phyloP scores from a whole-genome alignment of 106 monocot genomes.

The Amphibolis antarctica region DNA sequence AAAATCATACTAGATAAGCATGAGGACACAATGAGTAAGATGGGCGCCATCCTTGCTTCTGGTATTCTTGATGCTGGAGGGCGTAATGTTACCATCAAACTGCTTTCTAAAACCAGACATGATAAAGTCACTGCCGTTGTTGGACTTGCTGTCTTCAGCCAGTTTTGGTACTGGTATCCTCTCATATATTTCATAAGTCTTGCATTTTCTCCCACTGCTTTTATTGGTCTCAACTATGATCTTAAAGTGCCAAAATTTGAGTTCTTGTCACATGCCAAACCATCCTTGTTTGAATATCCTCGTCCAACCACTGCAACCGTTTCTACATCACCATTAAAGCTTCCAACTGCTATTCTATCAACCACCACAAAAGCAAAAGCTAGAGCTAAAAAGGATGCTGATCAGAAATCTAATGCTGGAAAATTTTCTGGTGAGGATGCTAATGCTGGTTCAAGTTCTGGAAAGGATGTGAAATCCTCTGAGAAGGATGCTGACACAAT shows the following conservation, averaged over 20 bases:
- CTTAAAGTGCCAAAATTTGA: slow-evolving; percentile 97
- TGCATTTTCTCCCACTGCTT: slow-evolving; percentile 84
- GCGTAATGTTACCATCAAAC: slow-evolving; percentile 80
- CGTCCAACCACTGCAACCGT: slow-evolving; percentile 55
- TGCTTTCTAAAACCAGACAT: slow-evolving; percentile 86
- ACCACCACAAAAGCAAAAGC: slow-evolving; percentile 86
- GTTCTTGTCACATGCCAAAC: slow-evolving; percentile 85
- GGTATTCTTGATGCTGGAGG: slow-evolving; percentile 99
- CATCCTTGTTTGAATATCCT: slow-evolving; percentile 94
- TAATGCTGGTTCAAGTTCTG: slow-evolving; percentile 25
- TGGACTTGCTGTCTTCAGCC: slow-evolving; percentile 96
- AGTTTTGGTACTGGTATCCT: slow-evolving; percentile 99
- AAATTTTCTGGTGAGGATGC: slow-evolving; percentile 27
- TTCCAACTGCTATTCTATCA: slow-evolving; percentile 86
- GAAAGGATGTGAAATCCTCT: slow-evolving; percentile 34
- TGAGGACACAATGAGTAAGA: slow-evolving; percentile 99
- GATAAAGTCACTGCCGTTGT: slow-evolving; percentile 88
- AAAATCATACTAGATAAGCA: slow-evolving; percentile 98
- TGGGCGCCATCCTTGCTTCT: slow-evolving; percentile 97
- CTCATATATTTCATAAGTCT: slow-evolving; percentile 93
- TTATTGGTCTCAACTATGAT: slow-evolving; percentile 91
- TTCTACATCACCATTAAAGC: slow-evolving; percentile 54
- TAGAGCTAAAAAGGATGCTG: slow-evolving; percentile 88
- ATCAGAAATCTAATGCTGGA: slow-evolving; percentile 47
- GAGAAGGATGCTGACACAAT: slow-evolving; percentile 62